Base-by-base conservation (phyloP, 2,329 filamentous ascomycete genomes). In the Epichloe brachyelytri region DNA sequence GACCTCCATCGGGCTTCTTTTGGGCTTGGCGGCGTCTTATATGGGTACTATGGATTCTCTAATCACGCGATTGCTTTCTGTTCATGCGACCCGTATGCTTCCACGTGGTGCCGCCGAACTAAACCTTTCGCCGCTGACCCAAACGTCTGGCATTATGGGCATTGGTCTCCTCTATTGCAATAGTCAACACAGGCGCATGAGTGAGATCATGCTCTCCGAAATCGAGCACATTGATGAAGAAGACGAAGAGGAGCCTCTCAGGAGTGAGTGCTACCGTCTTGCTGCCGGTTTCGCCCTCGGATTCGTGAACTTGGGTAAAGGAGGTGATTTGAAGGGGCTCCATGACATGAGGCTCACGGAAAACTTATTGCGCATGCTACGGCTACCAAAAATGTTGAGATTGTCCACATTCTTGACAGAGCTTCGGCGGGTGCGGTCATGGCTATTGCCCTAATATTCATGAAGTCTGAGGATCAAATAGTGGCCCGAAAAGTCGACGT, bases 141-240 rank as follows among this genome's bases (percentile, higher is more conserved):
- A 98, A 66, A 97, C 93, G 0, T 93, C 91, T 1, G 93, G 90
- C 19, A 85, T 98, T 41, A 94, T 98, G 88, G 93, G 93, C 2
- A 95, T 98, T 57, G 93, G 93, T 0, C 71, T 98, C 40, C 74
- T 98, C 1, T 98, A 97, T 66, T 94, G 86, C 68, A 86, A 90
- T 63, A 96, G 90, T 30, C 91, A 97, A 61, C 94, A 98, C 68
- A 86, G 94, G 33, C 83, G 94, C 38, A 98, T 98, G 93, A 97
- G 89, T 63, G 93, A 98, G 65, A 88, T 97, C 17, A 96, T 98
- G 88, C 80, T 98, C 48, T 97, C 91, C 0, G 93, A 98, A 65
- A 93, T 98, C 54, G 89, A 96, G 64, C 85, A 90, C 55, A 77
- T 88, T 48, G 88, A 93, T 43, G 71, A 75, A 26, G 78, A 86